A percentile compares a stretch with the other conserved stretches of the same genome.
Conservation (phyloP, 768 basidiomycete species). For the Rhizopogon vinicolor region DNA sequence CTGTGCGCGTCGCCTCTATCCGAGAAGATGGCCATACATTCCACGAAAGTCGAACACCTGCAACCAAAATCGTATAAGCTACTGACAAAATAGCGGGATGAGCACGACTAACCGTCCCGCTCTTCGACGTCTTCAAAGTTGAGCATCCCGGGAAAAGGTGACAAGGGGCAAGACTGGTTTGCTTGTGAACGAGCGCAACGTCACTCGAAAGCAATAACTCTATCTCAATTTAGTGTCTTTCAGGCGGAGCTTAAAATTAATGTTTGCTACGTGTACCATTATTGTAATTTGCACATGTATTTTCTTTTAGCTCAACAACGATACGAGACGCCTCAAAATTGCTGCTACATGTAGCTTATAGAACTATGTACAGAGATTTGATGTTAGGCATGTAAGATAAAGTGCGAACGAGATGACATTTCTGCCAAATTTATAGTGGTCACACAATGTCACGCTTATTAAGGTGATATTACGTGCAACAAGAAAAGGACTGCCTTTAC, state of each 20-base stretch:
- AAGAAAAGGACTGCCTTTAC: too few relatives aligned
- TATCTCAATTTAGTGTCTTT: not conserved
- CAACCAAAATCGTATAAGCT: not conserved
- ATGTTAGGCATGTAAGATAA: too few relatives aligned
- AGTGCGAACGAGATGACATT: too few relatives aligned
- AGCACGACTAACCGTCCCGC: conserved; percentile 68
- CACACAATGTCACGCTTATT: too few relatives aligned
- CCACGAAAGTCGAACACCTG: conserved; percentile 95
- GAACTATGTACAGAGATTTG: too few relatives aligned
- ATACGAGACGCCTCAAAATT: too few relatives aligned
- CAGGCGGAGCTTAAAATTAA: not conserved
- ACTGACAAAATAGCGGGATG: not conserved
- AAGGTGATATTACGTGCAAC: too few relatives aligned
- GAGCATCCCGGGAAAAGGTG: conserved; percentile 38
- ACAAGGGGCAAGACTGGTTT: not conserved
- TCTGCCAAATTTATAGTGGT: too few relatives aligned
- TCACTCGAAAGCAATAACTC: not conserved
- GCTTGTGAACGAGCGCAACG: not conserved
- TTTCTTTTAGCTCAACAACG: too few relatives aligned
- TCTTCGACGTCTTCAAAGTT: conserved; percentile 98
- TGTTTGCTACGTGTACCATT: too few relatives aligned
- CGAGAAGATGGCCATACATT: conserved; percentile 98
- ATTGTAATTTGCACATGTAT: too few relatives aligned
- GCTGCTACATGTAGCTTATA: too few relatives aligned
- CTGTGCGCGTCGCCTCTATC: conserved; percentile 96